These are phyloP conservation scores for Stylonectria norvegica DNA, from an alignment of 2,329 filamentous ascomycete species.

Conservation along the genomic window DNA sequence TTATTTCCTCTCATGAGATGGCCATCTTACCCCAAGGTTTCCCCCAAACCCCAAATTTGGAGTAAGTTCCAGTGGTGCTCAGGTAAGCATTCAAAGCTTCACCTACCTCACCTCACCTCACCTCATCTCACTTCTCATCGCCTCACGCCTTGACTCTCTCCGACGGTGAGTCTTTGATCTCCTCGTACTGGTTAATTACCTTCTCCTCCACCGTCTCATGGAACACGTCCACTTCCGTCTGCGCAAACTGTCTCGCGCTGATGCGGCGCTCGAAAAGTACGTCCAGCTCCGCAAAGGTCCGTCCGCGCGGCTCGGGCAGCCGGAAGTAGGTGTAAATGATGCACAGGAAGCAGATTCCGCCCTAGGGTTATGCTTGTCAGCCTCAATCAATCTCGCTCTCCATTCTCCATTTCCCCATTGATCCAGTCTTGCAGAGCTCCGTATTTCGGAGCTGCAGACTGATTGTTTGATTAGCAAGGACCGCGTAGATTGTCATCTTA, in stretches of 20 bases:
- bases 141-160: conserved; percentile 18
- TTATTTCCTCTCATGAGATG: too few relatives aligned
- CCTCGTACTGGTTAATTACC: conserved; percentile 48
- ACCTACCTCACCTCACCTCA: conserved; percentile 5
- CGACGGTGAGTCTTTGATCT: conserved; percentile 25
- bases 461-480: neutral
- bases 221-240: conserved; percentile 55
- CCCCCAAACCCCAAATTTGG: too few relatives aligned
- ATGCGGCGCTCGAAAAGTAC: conserved; percentile 74
- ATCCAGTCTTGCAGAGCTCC: too few relatives aligned
- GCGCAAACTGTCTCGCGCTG: conserved; percentile 68
- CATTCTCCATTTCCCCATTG: neutral
- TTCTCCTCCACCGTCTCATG: conserved; percentile 47
- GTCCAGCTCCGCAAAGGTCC: conserved; percentile 84
- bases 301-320: conserved; percentile 69
- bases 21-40: too few relatives aligned
- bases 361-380: conserved; percentile 36
- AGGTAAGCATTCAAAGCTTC: too few relatives aligned
- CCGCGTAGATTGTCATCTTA: conserved; percentile 30
- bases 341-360: conserved; percentile 74
- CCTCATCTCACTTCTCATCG: too few relatives aligned
- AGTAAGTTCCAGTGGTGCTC: too few relatives aligned
- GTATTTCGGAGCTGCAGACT: too few relatives aligned
- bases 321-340: conserved; percentile 65
- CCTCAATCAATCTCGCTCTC: too few relatives aligned